A percentile compares a stretch with the other conserved stretches of the same genome.
These are phyloP conservation scores for Coemansia sp. DNA, from an alignment of 192 early-diverging fungal species.

Conservation along the genomic window DNA sequence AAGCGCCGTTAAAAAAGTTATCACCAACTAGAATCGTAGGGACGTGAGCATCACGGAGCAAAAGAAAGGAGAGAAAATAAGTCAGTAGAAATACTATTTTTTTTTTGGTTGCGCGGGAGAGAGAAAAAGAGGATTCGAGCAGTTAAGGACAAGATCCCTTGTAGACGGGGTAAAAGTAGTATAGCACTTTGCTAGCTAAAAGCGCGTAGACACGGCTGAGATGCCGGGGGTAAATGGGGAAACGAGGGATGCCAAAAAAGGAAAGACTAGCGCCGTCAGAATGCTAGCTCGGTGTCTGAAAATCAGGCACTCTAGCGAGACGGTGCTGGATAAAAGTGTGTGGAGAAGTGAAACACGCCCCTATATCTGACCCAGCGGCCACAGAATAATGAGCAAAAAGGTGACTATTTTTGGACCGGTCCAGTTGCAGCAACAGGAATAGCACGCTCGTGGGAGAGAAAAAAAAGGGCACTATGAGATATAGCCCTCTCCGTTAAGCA, in stretches of 20 bases:
- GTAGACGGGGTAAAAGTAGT: slow-evolving; percentile 1
- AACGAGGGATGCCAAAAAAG: background rate
- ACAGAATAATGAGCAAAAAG: background rate
- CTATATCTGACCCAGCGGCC: background rate
- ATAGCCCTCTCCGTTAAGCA: background rate
- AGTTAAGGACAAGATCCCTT: slow-evolving; percentile 3
- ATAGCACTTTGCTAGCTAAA: background rate
- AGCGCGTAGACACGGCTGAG: background rate
- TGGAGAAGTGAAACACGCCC: slow-evolving; percentile 4
- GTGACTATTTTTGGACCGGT: background rate
- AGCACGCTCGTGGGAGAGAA: background rate
- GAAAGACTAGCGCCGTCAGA: background rate
- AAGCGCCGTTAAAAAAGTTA: slow-evolving; percentile 11
- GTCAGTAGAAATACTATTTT: slow-evolving; percentile 7
- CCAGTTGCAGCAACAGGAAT: background rate
- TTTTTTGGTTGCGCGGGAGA: slow-evolving; percentile 2
- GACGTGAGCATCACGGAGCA: background rate
- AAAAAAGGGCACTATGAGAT: background rate
- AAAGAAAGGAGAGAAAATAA: background rate
- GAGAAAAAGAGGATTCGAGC: background rate
- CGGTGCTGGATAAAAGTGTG: background rate
- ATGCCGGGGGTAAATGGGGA: background rate
- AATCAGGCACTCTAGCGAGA: slow-evolving; percentile 1
- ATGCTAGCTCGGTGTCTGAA: slow-evolving; percentile 5
- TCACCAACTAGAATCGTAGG: background rate